Conservation (phyloP, 1,139 yeast species). For the Entelexis paramagnoliae region DNA sequence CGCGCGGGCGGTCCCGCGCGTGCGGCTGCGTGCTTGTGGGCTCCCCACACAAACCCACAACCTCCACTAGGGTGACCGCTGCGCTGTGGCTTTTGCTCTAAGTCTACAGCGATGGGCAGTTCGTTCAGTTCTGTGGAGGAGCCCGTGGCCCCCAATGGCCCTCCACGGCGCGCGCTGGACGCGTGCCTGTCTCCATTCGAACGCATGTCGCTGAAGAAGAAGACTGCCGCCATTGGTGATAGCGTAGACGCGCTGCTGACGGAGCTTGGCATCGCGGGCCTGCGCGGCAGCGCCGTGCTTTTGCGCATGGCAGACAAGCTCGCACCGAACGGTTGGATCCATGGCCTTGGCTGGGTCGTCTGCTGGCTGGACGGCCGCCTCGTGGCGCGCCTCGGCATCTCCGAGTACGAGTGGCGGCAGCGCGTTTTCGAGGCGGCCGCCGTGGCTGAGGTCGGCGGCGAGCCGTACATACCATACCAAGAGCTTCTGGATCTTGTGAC, state of each 20-base stretch:
- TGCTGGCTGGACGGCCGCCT: slow-evolving; percentile 20
- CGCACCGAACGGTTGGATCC: slow-evolving; percentile 5
- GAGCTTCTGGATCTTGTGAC: slow-evolving; percentile 17
- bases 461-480: slow-evolving; percentile 19
- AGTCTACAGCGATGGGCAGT: slow-evolving; percentile 6
- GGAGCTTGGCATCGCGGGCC: slow-evolving; percentile 13
- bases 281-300: slow-evolving; percentile 15
- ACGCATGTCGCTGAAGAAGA: slow-evolving; percentile 8
- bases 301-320: slow-evolving; percentile 20
- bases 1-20: no score
- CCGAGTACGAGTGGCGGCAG: slow-evolving; percentile 4
- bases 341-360: slow-evolving; percentile 12
- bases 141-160: not conserved
- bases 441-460: slow-evolving; percentile 9
- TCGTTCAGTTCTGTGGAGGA: not conserved
- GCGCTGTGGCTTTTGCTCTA: not conserved
- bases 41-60: not conserved
- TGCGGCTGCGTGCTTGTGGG: not conserved
- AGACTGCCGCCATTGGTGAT: slow-evolving; percentile 4
- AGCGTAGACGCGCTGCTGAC: slow-evolving; percentile 5
- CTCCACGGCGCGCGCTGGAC: not conserved
- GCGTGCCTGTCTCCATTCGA: slow-evolving; percentile 11
- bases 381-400: slow-evolving; percentile 1
- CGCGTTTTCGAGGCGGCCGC: slow-evolving; percentile 12
- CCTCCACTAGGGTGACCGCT: not conserved